Conservation (phyloP, 176 grass and related monocot genomes). For the Eragrostis curvula region DNA sequence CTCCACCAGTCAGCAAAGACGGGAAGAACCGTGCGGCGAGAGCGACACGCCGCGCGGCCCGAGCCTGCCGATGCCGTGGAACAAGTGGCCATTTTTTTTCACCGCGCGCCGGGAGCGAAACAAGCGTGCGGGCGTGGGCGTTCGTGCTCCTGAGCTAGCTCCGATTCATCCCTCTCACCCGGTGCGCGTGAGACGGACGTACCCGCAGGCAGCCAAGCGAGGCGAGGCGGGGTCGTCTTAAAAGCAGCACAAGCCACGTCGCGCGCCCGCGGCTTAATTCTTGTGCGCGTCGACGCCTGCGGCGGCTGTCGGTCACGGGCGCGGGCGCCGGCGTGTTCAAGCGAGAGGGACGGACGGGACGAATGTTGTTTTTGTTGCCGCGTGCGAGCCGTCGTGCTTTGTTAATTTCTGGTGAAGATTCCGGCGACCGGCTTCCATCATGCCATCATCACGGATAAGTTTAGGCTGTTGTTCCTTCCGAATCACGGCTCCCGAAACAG, state of each 20-base stretch:
- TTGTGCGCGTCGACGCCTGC: constrained; percentile 4
- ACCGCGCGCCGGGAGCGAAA: neutral
- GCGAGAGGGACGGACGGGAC: constrained; percentile 22
- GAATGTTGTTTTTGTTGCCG: constrained; percentile 26
- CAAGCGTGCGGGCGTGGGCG: neutral
- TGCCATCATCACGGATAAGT: neutral
- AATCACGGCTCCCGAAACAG: neutral
- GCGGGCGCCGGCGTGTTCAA: constrained; percentile 9
- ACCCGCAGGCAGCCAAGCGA: too few relatives aligned
- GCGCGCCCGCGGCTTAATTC: neutral
- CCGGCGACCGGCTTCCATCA: constrained; percentile 2
- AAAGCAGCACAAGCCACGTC: constrained; percentile 34
- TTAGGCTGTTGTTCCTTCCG: neutral
- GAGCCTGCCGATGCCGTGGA: too few relatives aligned
- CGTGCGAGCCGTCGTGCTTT: too few relatives aligned
- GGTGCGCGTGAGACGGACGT: constrained; percentile 10
- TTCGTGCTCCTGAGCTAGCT: too few relatives aligned
- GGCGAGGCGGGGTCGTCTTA: neutral
- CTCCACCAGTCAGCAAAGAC: neutral
- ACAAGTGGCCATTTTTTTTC: neutral
- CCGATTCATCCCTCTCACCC: neutral
- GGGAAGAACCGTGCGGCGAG: neutral
- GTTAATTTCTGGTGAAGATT: constrained; percentile 16
- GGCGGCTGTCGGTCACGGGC: constrained; percentile 44
- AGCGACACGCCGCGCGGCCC: too few relatives aligned